Base-by-base conservation (phyloP, 1,284 basidiomycete genomes). In the Ustilago crameri region DNA sequence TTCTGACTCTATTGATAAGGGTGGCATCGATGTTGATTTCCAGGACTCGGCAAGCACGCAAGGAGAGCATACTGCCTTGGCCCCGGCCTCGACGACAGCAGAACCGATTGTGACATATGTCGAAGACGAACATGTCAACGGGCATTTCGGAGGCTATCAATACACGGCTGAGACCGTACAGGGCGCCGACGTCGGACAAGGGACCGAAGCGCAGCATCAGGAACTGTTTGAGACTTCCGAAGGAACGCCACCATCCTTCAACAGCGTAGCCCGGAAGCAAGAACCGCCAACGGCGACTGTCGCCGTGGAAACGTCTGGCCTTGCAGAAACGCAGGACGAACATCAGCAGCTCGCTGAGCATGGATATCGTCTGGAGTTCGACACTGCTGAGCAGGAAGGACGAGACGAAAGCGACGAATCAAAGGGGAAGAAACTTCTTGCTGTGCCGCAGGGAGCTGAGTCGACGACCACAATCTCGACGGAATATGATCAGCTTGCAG, bases 11-110 rank as follows among this genome's bases (percentile, higher is more conserved):
- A 34, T 47, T 10, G 58, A 67, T 22, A 67, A 61, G 47, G 26
- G 35, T 20, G 49, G 40, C 9, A 55, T 60, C 49, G 64, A 67
- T 47, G 51, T 67, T 0, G 64, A 67, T 32, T 67, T 67, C 20
- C 45, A 61, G 35, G 64, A 67, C 40, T 38, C 50, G 23, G 14
- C 43, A 37, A 42, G 15, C 26, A 24, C 44, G 3, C 42, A 34
- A 3, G 26, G 35, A 17, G 9, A 49, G 15, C 18, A 15, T 14
- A 26, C n/a, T 17, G 26, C 22, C 9, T 30, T 47, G 15, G 20
- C 47, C 5, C 7, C 32, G 10, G 34, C 18, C 7, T 35, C 41
- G n/a, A n/a, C n/a, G n/a, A n/a, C n/a, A n/a, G n/a, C n/a, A 3
- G 32, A 30, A 22, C 54, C 22, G 12, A 40, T 30, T 27, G 22